Base-by-base conservation (phyloP, 2,329 filamentous ascomycete genomes). In the Fusarium solani-melongenae region DNA sequence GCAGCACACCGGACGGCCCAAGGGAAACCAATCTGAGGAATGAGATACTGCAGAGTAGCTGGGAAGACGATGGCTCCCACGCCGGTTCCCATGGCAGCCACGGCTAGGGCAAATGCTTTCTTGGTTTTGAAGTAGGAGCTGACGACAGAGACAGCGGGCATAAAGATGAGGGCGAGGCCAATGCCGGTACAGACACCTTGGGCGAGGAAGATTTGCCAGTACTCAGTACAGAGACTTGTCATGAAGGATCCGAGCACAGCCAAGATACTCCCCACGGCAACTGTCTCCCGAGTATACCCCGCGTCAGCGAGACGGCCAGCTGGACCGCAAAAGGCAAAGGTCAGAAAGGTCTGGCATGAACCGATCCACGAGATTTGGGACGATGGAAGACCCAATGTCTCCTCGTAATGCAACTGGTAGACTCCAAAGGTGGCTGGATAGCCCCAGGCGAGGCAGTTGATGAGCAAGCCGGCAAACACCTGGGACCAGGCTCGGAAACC, bases 1-100 rank as follows among this genome's bases (percentile, higher is more conserved):
- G 87, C 92, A 1, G 93, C 84, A 11, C 90, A 87, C 9, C 93
- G 84, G 4, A 91, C 90, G 0, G 90, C 87, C 90, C 91, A 92
- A 0, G 84, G 82, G 73, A 92, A 93, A 1, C 91, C 91, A 33
- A 92, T 84, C 17, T 82, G 78, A 0, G 88, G 88, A 8, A 90
- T 84, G 20, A 92, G 81, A 57, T 88, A 85, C 74, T 90, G 86
- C 76, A 92, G 88, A 17, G 86, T 83, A 12, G 88, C 84, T 0
- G 90, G 88, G 71, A 89, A 91, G 11, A 90, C 80, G 12, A 91
- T 80, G 33, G 88, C 87, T 5, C 89, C 88, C 9, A 90, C 82
- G 5, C 87, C 88, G 34, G 87, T 89, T 3, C 91, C 91, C 6
- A 86, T 87, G 2, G 90, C 89, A 3, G 89, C 88, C 7, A 92